These are phyloP conservation scores for Fistulinella prunicolor DNA, from an alignment of 768 basidiomycete species.

Conservation along the genomic window DNA sequence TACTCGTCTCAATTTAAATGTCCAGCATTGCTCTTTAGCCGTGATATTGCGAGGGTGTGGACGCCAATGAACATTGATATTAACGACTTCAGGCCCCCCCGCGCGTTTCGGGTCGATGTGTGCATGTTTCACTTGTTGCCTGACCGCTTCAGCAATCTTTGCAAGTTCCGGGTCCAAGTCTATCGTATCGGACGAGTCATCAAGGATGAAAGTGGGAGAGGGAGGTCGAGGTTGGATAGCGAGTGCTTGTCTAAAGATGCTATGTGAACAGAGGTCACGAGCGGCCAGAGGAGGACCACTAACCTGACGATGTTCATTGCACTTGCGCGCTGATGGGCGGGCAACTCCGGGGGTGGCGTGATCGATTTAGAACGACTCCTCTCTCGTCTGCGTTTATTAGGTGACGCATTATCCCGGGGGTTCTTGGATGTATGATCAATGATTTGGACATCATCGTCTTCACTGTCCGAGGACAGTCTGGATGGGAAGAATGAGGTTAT, in stretches of 20 bases:
- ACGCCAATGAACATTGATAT: conserved; percentile 59
- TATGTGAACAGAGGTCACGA: conserved; percentile 3
- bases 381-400: conserved; percentile 43
- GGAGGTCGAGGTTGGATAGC: conserved; percentile 38
- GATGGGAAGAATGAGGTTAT: conserved; percentile 3
- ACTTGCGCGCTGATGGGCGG: conserved; percentile 50
- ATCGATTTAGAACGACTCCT: conserved; percentile 69
- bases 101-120: conserved; percentile 22
- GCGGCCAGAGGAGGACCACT: conserved; percentile 9
- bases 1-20: conserved; percentile 60
- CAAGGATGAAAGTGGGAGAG: conserved; percentile 44
- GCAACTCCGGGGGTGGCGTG: conserved; percentile 69
- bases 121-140: conserved; percentile 27
- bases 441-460: conserved; percentile 45
- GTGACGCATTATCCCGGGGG: conserved; percentile 13
- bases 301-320: conserved; percentile 64
- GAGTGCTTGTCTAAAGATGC: conserved; percentile 44
- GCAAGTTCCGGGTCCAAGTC: conserved; percentile 62
- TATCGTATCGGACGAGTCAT: conserved; percentile 49
- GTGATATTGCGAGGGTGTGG: conserved; percentile 55
- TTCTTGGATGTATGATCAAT: conserved; percentile 33
- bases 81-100: conserved; percentile 40
- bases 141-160: conserved; percentile 46
- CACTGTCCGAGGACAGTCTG: conserved; percentile 41
- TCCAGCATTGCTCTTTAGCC: conserved; percentile 42